Evolutionary conservation across 441 rosid genomes (phyloP), one percentile per base, ranked within the genome.

Genomic region (Gossypium gossypioides): DNA sequence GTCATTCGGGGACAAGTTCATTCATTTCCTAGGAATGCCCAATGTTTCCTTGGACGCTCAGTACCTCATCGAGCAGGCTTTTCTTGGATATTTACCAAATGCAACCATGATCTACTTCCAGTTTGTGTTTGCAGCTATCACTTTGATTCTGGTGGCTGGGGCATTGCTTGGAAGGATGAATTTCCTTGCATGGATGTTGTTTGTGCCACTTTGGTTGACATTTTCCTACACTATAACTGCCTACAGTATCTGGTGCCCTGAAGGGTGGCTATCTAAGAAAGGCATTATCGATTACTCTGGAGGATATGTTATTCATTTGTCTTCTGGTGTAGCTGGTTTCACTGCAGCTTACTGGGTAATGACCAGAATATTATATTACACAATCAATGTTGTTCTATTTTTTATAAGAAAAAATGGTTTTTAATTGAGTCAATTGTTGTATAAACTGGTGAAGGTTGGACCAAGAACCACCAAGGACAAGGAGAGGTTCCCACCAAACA

Each of bases 81-180:
- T 69, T 3, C 0, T 5, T 0, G 82, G 83, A 48, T 58, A 50
- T 16, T 76, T 87, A 40, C 91, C 91, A 0, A 75, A 34, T 34
- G 91, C 91, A 5, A 86, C 81, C 10, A 80, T 78, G 90, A 59
- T 87, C 15, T 87, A 83, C 60, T 89, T 89, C 60, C 87, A 87
- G 69, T 84, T 81, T 4, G 84, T 79, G 16, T 89, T 87, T 34
- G 91, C 89, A 0, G 91, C 88, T 0, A 88, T 88, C 58, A 82
- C 88, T 0, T 71, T 86, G 83, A 86, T 88, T 46, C 60, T 86
- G 55, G 27, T 86, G 1, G 89, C 86, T 0, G 93, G 89, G 0
- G 85, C 89, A 1, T 51, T 89, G 80, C 86, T 89, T 34, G 91
- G 88, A 57, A 80, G 91, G 77, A 89, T 89, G 91, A 83, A 87